These are phyloP conservation scores for Wickerhamomyces subpelliculosus DNA, from an alignment of 805 yeast genomes.

Conservation along the genomic window DNA sequence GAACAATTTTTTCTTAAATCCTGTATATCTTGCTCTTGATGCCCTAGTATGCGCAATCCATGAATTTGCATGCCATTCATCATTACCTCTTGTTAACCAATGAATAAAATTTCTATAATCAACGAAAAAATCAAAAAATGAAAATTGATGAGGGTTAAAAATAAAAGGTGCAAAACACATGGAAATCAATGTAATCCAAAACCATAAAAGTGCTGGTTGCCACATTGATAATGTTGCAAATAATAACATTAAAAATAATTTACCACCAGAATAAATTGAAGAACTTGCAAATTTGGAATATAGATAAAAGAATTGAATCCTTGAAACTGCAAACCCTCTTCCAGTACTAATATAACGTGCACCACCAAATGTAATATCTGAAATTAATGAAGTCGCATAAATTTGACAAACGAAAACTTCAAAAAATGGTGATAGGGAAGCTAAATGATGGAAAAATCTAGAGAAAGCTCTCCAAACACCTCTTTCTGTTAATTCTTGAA, in stretches of 20 bases:
- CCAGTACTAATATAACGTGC: conserved; percentile 92
- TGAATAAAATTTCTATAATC: conserved; percentile 58
- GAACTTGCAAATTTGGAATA: conserved; percentile 72
- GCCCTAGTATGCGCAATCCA: conserved; percentile 75
- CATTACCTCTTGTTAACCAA: conserved; percentile 82
- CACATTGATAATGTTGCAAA: conserved; percentile 79
- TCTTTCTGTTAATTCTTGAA: conserved; percentile 84
- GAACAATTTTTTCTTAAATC: conserved; percentile 71
- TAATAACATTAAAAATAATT: conserved; percentile 58
- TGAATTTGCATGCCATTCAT: conserved; percentile 57
- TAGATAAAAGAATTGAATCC: conserved; percentile 63
- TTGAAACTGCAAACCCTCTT: conserved; percentile 84
- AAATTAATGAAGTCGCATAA: conserved; percentile 69
- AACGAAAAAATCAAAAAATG: conserved; percentile 59
- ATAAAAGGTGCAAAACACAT: conserved; percentile 65
- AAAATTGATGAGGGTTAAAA: conserved; percentile 74
- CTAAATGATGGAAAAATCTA: conserved; percentile 67
- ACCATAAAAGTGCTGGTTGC: conserved; percentile 68
- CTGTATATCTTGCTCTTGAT: conserved; percentile 85
- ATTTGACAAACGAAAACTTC: conserved; percentile 95
- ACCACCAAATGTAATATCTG: conserved; percentile 82
- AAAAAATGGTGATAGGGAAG: conserved; percentile 82
- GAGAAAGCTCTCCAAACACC: conserved; percentile 70
- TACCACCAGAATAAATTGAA: conserved; percentile 74
- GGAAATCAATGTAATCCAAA: conserved; percentile 65